A percentile compares a stretch with the other conserved stretches of the same genome.
Conservation (phyloP, 2,329 filamentous ascomycete species). For the Talaromyces pinophilus region DNA sequence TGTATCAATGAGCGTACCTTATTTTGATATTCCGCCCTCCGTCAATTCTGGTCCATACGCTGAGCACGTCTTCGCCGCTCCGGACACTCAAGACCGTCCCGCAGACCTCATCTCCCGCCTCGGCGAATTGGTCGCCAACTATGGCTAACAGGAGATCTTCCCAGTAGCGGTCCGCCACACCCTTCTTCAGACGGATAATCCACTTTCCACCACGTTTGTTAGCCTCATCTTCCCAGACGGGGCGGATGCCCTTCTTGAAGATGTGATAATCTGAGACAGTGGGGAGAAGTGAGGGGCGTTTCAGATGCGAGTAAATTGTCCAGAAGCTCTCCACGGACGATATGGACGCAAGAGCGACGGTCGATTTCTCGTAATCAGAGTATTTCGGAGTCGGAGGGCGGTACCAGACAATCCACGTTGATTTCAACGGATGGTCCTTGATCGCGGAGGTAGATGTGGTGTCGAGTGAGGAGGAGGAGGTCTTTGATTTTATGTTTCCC, state of each 20-base stretch:
- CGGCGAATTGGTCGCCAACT: conserved; percentile 89
- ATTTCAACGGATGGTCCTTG: conserved; percentile 67
- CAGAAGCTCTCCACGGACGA: conserved; percentile 88
- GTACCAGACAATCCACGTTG: conserved; percentile 97
- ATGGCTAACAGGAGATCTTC: conserved; percentile 89
- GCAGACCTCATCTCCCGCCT: conserved; percentile 91
- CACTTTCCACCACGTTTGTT: conserved; percentile 97
- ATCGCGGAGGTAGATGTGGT: conserved; percentile 33
- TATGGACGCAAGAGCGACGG: conserved; percentile 81
- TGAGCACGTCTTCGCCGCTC: conserved; percentile 94
- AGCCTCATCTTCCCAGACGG: conserved; percentile 97
- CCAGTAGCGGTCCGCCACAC: conserved; percentile 94
- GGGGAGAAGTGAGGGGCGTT: conserved; percentile 81
- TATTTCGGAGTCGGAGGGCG: conserved; percentile 95
- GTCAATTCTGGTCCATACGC: conserved; percentile 94
- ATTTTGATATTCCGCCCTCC: conserved; percentile 95
- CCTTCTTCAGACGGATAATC: conserved; percentile 96
- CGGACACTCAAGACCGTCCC: conserved; percentile 91
- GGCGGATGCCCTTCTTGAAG: conserved; percentile 93
- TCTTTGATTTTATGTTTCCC: conserved; percentile 42
- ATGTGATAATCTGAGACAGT: conserved; percentile 97
- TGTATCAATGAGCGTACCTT: conserved; percentile 58
- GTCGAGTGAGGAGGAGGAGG: conserved; percentile 44
- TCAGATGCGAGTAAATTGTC: conserved; percentile 83
- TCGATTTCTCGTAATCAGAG: conserved; percentile 96